A percentile compares a stretch with the other conserved stretches of the same genome.
Evolutionary conservation across 176 grass and related monocot genomes (phyloP).

Genomic region (Triticum turgidum): DNA sequence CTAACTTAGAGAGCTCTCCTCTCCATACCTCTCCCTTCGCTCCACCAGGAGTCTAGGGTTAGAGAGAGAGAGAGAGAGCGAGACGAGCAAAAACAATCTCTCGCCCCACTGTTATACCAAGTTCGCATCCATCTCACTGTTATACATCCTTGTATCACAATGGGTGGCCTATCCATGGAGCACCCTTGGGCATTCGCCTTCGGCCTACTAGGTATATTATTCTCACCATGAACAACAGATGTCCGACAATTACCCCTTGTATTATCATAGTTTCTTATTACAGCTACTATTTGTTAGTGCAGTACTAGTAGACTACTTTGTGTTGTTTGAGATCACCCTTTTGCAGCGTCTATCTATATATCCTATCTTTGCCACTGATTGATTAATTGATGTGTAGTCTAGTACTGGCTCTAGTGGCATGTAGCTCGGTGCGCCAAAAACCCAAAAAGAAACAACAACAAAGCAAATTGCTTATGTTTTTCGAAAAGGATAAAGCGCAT

Average conservation of each 20-base stretch:
- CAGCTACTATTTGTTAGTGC: not conserved
- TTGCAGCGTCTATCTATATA: not conserved
- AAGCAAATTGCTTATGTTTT: not conserved
- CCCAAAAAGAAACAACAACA: not conserved
- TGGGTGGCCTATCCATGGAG: constrained; percentile 55
- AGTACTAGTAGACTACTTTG: not conserved
- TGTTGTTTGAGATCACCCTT: not conserved
- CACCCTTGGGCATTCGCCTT: constrained; percentile 66
- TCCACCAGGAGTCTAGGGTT: constrained; percentile 24
- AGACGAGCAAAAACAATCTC: not conserved
- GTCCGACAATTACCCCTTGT: not conserved
- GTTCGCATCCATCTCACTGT: not conserved
- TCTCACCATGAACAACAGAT: not conserved
- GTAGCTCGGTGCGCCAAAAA: constrained; percentile 9
- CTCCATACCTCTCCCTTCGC: constrained; percentile 31
- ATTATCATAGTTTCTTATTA: not conserved
- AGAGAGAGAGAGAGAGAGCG: constrained; percentile 7
- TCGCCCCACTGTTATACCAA: not conserved
- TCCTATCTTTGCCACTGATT: not conserved
- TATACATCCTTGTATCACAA: constrained; percentile 6
- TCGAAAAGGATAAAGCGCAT: not conserved
- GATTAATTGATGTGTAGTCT: not conserved
- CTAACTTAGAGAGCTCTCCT: constrained; percentile 20
- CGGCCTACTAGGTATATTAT: constrained; percentile 66
- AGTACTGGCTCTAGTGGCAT: not conserved